phyloP scores from a whole-genome alignment of 805 yeast species.

The Blastobotrys muscicola region DNA sequence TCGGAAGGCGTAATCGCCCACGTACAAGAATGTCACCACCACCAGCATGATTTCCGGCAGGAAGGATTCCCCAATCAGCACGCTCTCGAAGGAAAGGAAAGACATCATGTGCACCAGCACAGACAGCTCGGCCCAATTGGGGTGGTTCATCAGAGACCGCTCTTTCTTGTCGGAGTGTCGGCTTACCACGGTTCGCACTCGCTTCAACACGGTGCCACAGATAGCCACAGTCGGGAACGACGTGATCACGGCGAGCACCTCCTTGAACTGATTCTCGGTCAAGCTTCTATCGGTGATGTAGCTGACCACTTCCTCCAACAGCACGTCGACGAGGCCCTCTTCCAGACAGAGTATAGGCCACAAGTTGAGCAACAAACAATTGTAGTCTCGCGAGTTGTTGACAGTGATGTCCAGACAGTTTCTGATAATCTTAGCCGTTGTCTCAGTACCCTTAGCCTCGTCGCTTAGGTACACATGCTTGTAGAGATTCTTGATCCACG shows the following conservation, averaged over 20 bases:
- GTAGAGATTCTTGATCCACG: constrained; percentile 68
- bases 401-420: constrained; percentile 52
- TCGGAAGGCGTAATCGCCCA: constrained; percentile 48
- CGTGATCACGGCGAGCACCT: constrained; percentile 51
- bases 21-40: constrained; percentile 47
- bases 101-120: constrained; percentile 56
- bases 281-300: constrained; percentile 61
- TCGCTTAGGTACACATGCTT: constrained; percentile 43
- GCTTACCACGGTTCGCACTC: constrained; percentile 46
- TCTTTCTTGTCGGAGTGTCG: constrained; percentile 34
- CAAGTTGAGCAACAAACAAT: constrained; percentile 47
- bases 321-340: constrained; percentile 43
- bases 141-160: constrained; percentile 41
- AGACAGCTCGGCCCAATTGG: constrained; percentile 61
- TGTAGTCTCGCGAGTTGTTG: constrained; percentile 37
- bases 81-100: constrained; percentile 60
- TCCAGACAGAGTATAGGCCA: constrained; percentile 64
- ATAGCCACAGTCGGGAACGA: constrained; percentile 62
- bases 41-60: constrained; percentile 65
- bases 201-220: constrained; percentile 52
- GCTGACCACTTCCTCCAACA: constrained; percentile 66
- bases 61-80: constrained; percentile 16
- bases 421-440: constrained; percentile 51
- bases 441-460: constrained; percentile 50
- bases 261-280: constrained; percentile 49